These are phyloP conservation scores for Sphagnum contortum DNA, from an alignment of 225 moss, liverwort and hornwort genomes.

Conservation along the genomic window DNA sequence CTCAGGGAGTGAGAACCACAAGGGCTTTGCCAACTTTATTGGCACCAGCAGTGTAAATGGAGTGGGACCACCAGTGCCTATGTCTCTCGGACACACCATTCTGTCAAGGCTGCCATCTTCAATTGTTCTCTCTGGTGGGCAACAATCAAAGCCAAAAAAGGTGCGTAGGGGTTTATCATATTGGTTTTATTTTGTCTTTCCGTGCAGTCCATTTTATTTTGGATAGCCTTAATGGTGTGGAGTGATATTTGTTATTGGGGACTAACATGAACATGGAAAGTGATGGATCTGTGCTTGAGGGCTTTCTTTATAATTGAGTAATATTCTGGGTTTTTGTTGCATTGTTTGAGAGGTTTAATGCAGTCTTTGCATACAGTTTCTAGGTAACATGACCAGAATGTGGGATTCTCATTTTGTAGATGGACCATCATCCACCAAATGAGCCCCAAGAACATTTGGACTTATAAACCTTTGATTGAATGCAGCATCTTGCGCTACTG, in stretches of 20 bases:
- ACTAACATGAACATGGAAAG: constrained; percentile 31
- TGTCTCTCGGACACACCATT: constrained; percentile 16
- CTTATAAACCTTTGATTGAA: neutral
- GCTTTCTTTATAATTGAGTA: too few species aligned
- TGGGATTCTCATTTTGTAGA: constrained; percentile 10
- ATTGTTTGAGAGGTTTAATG: too few species aligned
- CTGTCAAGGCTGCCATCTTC: constrained; percentile 31
- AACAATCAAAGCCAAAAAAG: constrained; percentile 18
- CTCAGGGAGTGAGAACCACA: constrained; percentile 33
- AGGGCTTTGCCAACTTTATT: constrained; percentile 11
- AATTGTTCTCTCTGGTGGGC: constrained; percentile 45
- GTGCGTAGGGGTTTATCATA: constrained; percentile 21
- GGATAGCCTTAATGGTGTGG: constrained; percentile 3
- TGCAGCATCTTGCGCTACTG: neutral
- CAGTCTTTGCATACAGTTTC: too few species aligned
- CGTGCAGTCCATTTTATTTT: too few species aligned
- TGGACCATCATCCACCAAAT: neutral
- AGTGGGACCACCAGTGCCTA: constrained; percentile 4
- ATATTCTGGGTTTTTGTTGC: too few species aligned
- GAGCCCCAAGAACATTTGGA: neutral
- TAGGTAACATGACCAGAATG: constrained; percentile 23
- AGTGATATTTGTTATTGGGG: constrained; percentile 53
- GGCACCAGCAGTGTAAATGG: constrained; percentile 15
- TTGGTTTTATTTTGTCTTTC: too few species aligned
- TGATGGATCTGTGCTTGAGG: too few species aligned